A percentile compares a stretch with the other conserved stretches of the same genome.
Conservation (phyloP, 192 early-diverging fungal species). For the Backusella psychrophila region DNA sequence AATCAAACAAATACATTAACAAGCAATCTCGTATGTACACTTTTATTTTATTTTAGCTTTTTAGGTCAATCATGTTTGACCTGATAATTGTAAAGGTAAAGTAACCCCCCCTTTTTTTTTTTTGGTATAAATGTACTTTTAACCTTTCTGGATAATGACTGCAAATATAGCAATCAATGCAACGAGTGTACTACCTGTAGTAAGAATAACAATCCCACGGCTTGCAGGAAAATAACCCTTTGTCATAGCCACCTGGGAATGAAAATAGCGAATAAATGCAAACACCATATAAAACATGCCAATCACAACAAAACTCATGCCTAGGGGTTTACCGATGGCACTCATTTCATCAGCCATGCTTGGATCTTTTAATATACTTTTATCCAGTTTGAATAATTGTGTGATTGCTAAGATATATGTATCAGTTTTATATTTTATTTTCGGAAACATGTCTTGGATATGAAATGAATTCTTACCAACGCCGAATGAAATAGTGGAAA, state of each 20-base stretch:
- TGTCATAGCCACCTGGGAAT: constrained; percentile 63
- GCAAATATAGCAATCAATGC: constrained; percentile 29
- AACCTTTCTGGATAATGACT: not conserved
- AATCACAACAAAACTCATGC: constrained; percentile 56
- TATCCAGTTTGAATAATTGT: constrained; percentile 30
- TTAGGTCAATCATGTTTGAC: too few relatives aligned
- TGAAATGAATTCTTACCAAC: constrained; percentile 39
- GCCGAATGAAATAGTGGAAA: constrained; percentile 74
- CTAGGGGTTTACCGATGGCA: constrained; percentile 45
- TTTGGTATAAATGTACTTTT: not conserved
- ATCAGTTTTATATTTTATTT: not conserved
- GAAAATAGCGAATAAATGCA: constrained; percentile 67
- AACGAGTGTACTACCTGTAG: constrained; percentile 33
- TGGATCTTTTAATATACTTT: not conserved
- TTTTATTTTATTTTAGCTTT: too few relatives aligned
- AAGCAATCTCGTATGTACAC: too few relatives aligned
- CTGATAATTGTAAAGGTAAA: not conserved
- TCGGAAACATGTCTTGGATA: not conserved
- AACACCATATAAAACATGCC: constrained; percentile 63
- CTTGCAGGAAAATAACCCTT: constrained; percentile 71
- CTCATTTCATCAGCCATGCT: not conserved
- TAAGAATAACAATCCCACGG: constrained; percentile 49
- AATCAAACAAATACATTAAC: too few relatives aligned
- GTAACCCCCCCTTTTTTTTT: not conserved
- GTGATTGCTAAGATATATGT: constrained; percentile 21